phyloP scores from a whole-genome alignment of 768 basidiomycete species.

The Tulasnella sp. region DNA sequence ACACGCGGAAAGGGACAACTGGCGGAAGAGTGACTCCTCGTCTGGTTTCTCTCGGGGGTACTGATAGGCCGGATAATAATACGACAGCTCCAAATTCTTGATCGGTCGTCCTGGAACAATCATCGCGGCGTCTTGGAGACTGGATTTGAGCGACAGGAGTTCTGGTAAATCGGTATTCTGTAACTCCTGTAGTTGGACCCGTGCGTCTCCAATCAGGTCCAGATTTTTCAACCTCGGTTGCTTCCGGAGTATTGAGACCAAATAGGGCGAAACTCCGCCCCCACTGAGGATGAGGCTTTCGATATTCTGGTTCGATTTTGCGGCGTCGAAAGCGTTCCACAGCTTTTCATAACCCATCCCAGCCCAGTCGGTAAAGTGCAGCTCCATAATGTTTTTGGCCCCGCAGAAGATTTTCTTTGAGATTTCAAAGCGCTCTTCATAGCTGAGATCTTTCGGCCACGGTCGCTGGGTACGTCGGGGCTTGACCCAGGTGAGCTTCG shows the following conservation, averaged over 20 bases:
- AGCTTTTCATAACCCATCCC: not conserved
- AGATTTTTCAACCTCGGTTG: not conserved
- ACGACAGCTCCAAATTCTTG: not conserved
- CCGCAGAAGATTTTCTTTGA: not conserved
- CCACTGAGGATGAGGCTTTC: not conserved
- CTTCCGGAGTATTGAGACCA: not conserved
- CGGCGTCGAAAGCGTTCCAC: not conserved
- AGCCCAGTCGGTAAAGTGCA: not conserved
- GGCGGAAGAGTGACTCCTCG: not conserved
- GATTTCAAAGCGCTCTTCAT: not conserved
- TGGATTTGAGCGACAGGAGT: not conserved
- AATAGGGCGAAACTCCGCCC: not conserved
- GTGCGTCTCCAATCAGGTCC: not conserved
- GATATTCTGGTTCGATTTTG: not conserved
- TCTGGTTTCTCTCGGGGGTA: not conserved
- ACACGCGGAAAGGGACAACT: not conserved
- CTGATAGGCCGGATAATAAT: too few relatives aligned
- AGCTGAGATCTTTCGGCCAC: not conserved
- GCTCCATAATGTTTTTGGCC: not conserved
- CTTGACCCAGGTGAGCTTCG: not conserved
- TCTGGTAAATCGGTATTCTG: not conserved
- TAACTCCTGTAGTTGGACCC: not conserved
- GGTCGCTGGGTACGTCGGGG: not conserved
- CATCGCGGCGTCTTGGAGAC: not conserved
- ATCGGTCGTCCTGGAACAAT: not conserved